Conservation (phyloP, 2,329 filamentous ascomycete genomes). For the Blastomyces gilchristii region DNA sequence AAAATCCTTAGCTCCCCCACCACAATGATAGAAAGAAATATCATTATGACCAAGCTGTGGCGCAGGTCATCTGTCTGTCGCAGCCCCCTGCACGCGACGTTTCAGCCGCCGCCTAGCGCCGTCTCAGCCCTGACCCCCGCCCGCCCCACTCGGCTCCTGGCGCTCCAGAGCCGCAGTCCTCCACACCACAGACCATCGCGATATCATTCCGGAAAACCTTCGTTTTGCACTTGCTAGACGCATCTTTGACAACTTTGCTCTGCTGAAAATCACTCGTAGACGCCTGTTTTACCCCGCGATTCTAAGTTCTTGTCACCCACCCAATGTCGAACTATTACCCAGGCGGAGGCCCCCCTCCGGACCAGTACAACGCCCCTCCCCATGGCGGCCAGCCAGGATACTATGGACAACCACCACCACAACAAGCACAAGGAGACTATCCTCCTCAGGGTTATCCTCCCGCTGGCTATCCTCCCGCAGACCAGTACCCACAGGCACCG, state of each 20-base stretch:
- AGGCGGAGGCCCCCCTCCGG: conserved; percentile 11
- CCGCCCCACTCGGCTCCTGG: neutral
- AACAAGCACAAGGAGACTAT: conserved; percentile 13
- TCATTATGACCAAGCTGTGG: too few relatives aligned
- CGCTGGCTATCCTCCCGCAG: conserved; percentile 14
- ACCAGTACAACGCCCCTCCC: conserved; percentile 6
- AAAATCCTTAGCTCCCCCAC: too few relatives aligned
- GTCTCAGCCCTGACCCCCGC: neutral
- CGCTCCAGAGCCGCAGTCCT: neutral
- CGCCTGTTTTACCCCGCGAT: neutral
- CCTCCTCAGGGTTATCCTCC: conserved; percentile 15
- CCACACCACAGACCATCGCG: too few relatives aligned
- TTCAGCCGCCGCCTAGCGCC: too few relatives aligned
- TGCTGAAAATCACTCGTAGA: neutral
- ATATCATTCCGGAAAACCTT: neutral
- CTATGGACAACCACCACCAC: conserved; percentile 1
- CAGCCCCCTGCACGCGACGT: too few relatives aligned
- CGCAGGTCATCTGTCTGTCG: too few relatives aligned
- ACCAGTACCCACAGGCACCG: conserved; percentile 10
- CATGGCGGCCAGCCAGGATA: conserved; percentile 9
- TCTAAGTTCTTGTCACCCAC: neutral
- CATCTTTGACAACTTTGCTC: neutral
- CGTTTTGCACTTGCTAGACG: too few relatives aligned
- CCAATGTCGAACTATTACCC: conserved; percentile 12
- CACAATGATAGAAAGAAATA: too few relatives aligned